Conservation (phyloP, 306 rosid species). For the Lathyrus sativus region DNA sequence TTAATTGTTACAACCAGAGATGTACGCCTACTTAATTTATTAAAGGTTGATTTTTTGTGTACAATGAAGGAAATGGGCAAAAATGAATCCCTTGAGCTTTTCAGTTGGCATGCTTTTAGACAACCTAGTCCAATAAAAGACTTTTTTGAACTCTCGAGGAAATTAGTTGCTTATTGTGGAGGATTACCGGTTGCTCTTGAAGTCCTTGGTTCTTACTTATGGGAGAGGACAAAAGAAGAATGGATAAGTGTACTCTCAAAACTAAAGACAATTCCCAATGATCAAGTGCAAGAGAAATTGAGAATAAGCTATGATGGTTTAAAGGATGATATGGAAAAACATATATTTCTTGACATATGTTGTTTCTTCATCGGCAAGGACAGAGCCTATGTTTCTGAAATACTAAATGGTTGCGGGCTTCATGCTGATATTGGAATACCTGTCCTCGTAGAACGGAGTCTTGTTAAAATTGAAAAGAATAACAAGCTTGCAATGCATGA, state of each 20-base stretch:
- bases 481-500: neutral
- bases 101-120: slow-evolving; percentile 6
- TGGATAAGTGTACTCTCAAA: slow-evolving; percentile 3
- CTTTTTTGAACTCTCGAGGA: neutral
- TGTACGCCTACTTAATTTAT: neutral
- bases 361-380: neutral
- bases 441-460: neutral
- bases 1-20: slow-evolving; percentile 4
- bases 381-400: neutral
- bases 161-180: neutral
- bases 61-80: neutral
- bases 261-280: slow-evolving; percentile 12
- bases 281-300: slow-evolving; percentile 12
- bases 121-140: neutral
- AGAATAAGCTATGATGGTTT: slow-evolving; percentile 16
- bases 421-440: neutral
- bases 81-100: neutral
- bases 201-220: slow-evolving; percentile 7
- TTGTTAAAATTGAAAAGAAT: neutral
- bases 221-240: neutral
- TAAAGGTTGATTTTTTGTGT: neutral
- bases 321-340: neutral
- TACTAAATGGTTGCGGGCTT: neutral
- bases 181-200: slow-evolving; percentile 19
- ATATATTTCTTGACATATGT: neutral